phyloP scores from a whole-genome alignment of 306 rosid genomes.

The Leucaena leucocephala region DNA sequence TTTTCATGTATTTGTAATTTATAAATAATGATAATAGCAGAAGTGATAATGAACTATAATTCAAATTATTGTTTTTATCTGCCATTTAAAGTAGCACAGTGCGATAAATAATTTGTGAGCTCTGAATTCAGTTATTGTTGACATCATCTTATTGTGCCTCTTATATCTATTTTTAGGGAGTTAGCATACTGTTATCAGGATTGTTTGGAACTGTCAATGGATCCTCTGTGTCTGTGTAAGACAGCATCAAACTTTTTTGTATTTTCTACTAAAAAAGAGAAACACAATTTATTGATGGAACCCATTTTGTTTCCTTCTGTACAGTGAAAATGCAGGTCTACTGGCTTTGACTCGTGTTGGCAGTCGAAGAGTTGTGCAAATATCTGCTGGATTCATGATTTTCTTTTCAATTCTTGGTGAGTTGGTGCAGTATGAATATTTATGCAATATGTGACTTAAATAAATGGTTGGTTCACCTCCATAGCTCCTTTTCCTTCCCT shows the following conservation, averaged over 20 bases:
- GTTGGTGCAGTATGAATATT: constrained; percentile 30
- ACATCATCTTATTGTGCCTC: constrained; percentile 10
- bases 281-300: constrained; percentile 30
- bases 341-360: constrained; percentile 96
- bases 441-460: background rate
- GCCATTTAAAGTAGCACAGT: background rate
- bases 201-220: constrained; percentile 90
- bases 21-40: background rate
- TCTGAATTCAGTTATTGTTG: background rate
- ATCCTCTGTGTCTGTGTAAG: constrained; percentile 96
- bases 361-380: constrained; percentile 95
- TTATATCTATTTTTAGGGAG: constrained; percentile 66
- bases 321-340: constrained; percentile 96
- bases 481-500: background rate
- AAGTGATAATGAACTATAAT: constrained; percentile 28
- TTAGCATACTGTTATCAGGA: constrained; percentile 88
- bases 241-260: constrained; percentile 27
- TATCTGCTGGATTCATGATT: constrained; percentile 97
- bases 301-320: constrained; percentile 32
- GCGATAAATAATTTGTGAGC: constrained; percentile 2
- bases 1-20: constrained; percentile 14
- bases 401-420: constrained; percentile 96
- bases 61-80: background rate
- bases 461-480: background rate
- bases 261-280: constrained; percentile 16